Evolutionary conservation across 2,329 filamentous ascomycete species (phyloP), one percentile per base, ranked within the genome.

Genomic region (Acephala macrosclerotiorum): DNA sequence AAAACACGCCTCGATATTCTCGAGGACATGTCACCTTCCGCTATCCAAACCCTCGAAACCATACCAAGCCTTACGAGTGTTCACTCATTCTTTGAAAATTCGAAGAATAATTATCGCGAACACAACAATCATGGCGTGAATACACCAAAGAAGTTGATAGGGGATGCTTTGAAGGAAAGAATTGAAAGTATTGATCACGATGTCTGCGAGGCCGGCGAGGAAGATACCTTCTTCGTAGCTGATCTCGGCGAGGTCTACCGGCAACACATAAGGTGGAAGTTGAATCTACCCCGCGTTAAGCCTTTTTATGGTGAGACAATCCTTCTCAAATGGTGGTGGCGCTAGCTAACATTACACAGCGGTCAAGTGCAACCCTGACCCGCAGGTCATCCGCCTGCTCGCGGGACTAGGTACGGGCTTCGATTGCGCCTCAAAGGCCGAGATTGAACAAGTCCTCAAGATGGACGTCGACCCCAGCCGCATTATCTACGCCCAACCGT

Each of bases 401-500:
- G 89, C 93, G 69, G 89, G 89, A 72, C 87, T 99, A 71, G 96
- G 95, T 76, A 94, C 93, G 71, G 96, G 96, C 75, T 99, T 99
- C 79, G 96, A 99, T 81, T 99, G 96, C 81, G 96, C 96, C 70
- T 98, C 95, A 80, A 98, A 98, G 87, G 86, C 90, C 71, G 96
- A 99, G 83, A 97, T 99, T 74, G 94, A 99, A 79, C 89, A 94
- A 79, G 91, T 97, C 68, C 85, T 98, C 61, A 85, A 86, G 75
- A 87, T 94, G 78, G 94, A 94, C 73, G 86, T 97, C 72, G 90
- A 92, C 76, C 92, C 96, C 14, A 88, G 89, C 71, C 94, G 95
- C 79, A 96, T 99, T 84, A 97, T 99, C 82, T 99, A 98, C 77
- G 96, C 96, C 58, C 96, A 99, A 83, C 96, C 96, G 63, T 98